These are phyloP conservation scores for Akebia trifoliata DNA, from an alignment of 164 flowering plant genomes.

Conservation along the genomic window DNA sequence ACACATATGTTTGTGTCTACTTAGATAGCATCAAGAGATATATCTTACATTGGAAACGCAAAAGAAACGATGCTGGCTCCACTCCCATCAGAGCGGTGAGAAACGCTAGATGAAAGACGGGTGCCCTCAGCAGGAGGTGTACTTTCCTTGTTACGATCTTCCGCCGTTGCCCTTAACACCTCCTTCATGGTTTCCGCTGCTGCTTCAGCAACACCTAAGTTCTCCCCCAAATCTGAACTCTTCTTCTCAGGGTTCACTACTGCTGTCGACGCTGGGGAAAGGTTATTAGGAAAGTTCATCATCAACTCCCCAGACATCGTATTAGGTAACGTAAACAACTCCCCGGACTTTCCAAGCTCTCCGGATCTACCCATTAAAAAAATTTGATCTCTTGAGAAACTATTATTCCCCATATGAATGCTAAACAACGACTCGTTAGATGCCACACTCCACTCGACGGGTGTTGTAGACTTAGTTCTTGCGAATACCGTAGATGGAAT, in stretches of 20 bases:
- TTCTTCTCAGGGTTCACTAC: background rate
- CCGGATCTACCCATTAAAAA: slow-evolving; percentile 30
- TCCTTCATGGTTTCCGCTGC: slow-evolving; percentile 22
- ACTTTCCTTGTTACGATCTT: slow-evolving; percentile 5
- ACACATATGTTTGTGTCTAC: background rate
- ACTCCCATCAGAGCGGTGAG: slow-evolving; percentile 36
- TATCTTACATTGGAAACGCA: slow-evolving; percentile 49
- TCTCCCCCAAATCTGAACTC: background rate
- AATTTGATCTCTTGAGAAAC: slow-evolving; percentile 51
- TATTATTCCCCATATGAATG: slow-evolving; percentile 51
- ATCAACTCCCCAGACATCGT: slow-evolving; percentile 24
- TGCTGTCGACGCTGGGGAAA: slow-evolving; percentile 13
- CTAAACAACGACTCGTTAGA: slow-evolving; percentile 85
- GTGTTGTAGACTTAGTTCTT: slow-evolving; percentile 27
- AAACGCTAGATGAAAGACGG: slow-evolving; percentile 16
- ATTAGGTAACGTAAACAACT: too few relatives aligned
- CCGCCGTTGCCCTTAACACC: slow-evolving; percentile 12
- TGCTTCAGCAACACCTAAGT: slow-evolving; percentile 6
- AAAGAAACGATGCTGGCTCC: slow-evolving; percentile 35
- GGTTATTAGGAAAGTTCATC: slow-evolving; percentile 5
- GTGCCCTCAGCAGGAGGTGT: background rate
- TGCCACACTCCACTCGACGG: slow-evolving; percentile 69
- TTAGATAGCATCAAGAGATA: background rate
- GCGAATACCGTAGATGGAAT: slow-evolving; percentile 64
- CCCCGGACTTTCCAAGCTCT: slow-evolving; percentile 15